These are phyloP conservation scores for Fusarium longipes DNA, from an alignment of 2,329 filamentous ascomycete genomes.

Conservation along the genomic window DNA sequence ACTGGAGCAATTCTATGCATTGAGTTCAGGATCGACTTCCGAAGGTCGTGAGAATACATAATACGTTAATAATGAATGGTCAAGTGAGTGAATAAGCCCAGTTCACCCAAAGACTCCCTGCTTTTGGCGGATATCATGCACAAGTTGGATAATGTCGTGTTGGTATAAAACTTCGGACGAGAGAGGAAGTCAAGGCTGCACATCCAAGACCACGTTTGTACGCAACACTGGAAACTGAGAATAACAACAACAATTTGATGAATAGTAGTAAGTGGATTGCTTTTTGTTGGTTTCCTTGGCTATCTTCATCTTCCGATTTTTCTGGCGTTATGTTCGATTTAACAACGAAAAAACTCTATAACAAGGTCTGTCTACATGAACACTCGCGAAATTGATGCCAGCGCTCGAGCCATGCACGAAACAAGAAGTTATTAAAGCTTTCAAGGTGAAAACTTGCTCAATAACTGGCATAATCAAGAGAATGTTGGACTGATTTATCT, in stretches of 20 bases:
- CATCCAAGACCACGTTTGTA: neutral
- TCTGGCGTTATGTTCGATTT: neutral
- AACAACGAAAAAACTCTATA: neutral
- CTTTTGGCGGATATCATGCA: neutral
- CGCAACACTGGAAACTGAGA: too few species aligned
- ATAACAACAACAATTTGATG: rapidly evolving
- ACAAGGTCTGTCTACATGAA: neutral
- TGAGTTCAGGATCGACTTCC: neutral
- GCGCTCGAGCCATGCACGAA: too few species aligned
- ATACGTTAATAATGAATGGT: too few species aligned
- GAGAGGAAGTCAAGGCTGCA: neutral
- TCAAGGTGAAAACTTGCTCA: neutral
- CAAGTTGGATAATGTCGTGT: neutral
- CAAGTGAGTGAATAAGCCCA: neutral
- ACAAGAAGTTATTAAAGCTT: neutral
- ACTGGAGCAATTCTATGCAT: neutral
- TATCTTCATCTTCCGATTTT: neutral
- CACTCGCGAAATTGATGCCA: neutral
- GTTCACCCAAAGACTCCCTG: neutral
- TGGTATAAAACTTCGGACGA: neutral
- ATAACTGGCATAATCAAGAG: neutral
- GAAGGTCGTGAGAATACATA: neutral
- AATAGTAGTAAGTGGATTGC: neutral
- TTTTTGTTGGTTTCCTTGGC: neutral
- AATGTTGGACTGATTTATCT: neutral